Conservation (phyloP, 2,329 filamentous ascomycete species). For the Alternaria triticimaculans region DNA sequence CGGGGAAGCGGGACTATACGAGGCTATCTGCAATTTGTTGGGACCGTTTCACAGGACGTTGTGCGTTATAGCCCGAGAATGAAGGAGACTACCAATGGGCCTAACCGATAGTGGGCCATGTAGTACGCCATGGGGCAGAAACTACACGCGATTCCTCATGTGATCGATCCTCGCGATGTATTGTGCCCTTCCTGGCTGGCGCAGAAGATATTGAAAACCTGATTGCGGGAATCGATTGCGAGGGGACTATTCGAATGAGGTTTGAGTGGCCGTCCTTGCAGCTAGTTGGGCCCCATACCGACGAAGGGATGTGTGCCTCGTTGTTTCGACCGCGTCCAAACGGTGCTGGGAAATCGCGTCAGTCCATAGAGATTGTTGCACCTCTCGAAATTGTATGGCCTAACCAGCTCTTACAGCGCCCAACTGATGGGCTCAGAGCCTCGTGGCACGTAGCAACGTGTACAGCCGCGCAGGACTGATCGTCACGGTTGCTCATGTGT, state of each 20-base stretch:
- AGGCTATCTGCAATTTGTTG: not conserved
- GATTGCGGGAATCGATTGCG: not conserved
- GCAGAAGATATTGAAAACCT: not conserved
- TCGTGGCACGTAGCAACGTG: not conserved
- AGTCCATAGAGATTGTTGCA: not conserved
- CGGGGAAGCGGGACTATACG: not conserved
- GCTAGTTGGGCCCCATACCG: not conserved
- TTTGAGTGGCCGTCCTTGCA: not conserved
- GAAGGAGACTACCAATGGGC: not conserved
- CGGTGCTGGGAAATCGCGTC: not conserved
- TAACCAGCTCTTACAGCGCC: not conserved
- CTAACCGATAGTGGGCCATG: not conserved
- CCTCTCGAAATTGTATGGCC: not conserved
- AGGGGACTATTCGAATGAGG: not conserved
- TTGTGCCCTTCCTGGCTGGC: not conserved
- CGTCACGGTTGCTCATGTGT: not conserved
- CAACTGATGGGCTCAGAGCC: not conserved
- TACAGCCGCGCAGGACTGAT: not conserved
- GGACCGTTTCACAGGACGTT: not conserved
- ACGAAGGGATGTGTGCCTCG: not conserved
- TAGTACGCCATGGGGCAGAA: not conserved
- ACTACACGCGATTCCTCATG: not conserved
- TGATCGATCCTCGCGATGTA: not conserved
- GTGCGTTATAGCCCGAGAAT: not conserved
- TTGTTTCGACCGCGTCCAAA: not conserved